Evolutionary conservation across 2,329 filamentous ascomycete genomes (phyloP).

Genomic region (Cercospora brassicicola): DNA sequence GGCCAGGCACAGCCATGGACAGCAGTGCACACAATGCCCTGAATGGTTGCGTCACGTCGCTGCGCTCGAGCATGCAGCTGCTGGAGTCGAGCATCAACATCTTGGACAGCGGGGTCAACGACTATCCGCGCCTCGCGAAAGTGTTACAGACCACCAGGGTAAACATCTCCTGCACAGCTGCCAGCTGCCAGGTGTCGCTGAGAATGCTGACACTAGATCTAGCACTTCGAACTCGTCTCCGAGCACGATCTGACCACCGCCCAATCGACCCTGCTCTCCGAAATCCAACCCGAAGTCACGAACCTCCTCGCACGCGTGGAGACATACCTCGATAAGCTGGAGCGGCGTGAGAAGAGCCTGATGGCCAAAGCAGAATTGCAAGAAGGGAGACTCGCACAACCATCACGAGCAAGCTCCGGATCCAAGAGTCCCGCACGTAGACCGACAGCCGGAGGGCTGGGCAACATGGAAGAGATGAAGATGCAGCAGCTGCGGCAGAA

Average conservation of each 20-base stretch:
- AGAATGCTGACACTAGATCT: background rate
- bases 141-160: constrained; percentile 64
- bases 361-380: constrained; percentile 82
- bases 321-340: constrained; percentile 77
- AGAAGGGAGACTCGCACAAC: constrained; percentile 63
- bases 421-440: constrained; percentile 32
- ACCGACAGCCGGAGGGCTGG: constrained; percentile 36
- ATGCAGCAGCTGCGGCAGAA: constrained; percentile 72
- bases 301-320: constrained; percentile 79
- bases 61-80: constrained; percentile 61
- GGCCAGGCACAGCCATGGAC: constrained; percentile 29
- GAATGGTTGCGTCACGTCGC: constrained; percentile 60
- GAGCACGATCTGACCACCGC: constrained; percentile 79
- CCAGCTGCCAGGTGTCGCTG: background rate
- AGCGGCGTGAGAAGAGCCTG: constrained; percentile 77
- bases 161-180: constrained; percentile 21
- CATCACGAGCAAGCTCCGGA: constrained; percentile 25
- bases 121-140: constrained; percentile 63
- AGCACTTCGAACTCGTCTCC: constrained; percentile 93
- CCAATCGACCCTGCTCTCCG: constrained; percentile 79
- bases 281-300: constrained; percentile 83
- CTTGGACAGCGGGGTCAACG: constrained; percentile 61
- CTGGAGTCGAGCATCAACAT: constrained; percentile 64
- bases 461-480: constrained; percentile 55
- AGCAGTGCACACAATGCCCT: constrained; percentile 45